Percentiles rank a stretch among this genome's conserved stretches.
These are phyloP conservation scores for Fragaria vesca DNA, from an alignment of 306 rosid genomes.

Conservation along the genomic window DNA sequence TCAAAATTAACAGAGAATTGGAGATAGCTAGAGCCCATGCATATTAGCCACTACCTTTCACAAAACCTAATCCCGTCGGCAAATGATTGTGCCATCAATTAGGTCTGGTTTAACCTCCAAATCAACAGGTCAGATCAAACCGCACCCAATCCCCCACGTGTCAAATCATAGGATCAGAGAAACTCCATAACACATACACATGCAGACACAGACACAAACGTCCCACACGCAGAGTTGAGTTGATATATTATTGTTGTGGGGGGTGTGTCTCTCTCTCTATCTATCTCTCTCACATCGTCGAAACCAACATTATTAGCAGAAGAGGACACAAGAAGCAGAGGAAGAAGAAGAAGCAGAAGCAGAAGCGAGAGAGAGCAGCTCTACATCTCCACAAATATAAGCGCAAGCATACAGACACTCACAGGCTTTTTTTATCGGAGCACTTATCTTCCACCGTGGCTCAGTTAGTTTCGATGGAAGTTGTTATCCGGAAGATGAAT, in stretches of 20 bases:
- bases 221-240: constrained; percentile 27
- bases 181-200: constrained; percentile 43
- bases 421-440: background rate
- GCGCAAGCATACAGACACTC: background rate
- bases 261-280: constrained; percentile 31
- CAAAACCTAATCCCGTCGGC: constrained; percentile 33
- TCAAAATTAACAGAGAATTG: background rate
- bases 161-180: constrained; percentile 13
- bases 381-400: background rate
- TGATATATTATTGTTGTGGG: constrained; percentile 60
- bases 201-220: constrained; percentile 57
- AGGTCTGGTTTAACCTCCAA: background rate
- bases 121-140: constrained; percentile 33
- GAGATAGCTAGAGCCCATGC: constrained; percentile 9
- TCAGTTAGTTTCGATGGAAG: constrained; percentile 18
- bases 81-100: constrained; percentile 22
- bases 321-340: constrained; percentile 3
- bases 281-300: constrained; percentile 36
- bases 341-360: constrained; percentile 13
- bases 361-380: constrained; percentile 15
- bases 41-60: constrained; percentile 39
- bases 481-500: constrained; percentile 42
- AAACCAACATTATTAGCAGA: constrained; percentile 47
- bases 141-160: constrained; percentile 38
- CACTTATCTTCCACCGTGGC: constrained; percentile 10